A percentile compares a stretch with the other conserved stretches of the same genome.
These are phyloP conservation scores for Ustilago nuda DNA, from an alignment of 1,284 basidiomycete genomes.

Conservation along the genomic window DNA sequence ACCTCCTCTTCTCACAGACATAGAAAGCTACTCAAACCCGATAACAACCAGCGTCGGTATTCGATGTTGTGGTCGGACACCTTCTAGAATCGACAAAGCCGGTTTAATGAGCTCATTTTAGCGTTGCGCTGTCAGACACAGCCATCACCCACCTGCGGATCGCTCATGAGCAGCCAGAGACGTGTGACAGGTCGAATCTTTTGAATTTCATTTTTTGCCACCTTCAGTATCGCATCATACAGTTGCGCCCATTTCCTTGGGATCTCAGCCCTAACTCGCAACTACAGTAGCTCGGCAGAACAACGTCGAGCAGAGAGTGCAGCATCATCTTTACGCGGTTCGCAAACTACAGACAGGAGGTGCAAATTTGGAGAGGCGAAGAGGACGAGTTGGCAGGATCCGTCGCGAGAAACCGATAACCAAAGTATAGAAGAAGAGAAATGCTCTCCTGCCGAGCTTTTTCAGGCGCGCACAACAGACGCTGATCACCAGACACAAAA, in stretches of 20 bases:
- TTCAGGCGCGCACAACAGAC: constrained; percentile 1
- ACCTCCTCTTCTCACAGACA: too few relatives aligned
- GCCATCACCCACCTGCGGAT: neutral
- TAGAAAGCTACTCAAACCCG: neutral
- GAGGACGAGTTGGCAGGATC: neutral
- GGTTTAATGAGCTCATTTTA: neutral
- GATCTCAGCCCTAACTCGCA: neutral
- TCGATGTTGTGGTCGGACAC: neutral
- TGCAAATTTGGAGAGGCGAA: neutral
- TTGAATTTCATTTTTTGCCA: neutral
- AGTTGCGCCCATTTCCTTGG: constrained; percentile 2
- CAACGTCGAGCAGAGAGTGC: neutral
- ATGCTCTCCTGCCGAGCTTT: neutral
- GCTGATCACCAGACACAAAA: neutral
- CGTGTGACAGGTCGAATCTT: constrained; percentile 39
- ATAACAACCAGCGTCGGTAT: too few relatives aligned
- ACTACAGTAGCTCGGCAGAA: neutral
- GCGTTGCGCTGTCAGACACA: neutral
- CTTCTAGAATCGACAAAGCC: neutral
- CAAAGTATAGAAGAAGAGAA: neutral
- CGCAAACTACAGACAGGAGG: neutral
- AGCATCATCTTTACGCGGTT: neutral
- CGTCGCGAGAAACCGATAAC: neutral
- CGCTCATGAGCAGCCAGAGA: constrained; percentile 10
- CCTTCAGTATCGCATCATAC: neutral